Conservation (phyloP, 768 basidiomycete genomes). For the Lanmaoa pseudosensibilis region DNA sequence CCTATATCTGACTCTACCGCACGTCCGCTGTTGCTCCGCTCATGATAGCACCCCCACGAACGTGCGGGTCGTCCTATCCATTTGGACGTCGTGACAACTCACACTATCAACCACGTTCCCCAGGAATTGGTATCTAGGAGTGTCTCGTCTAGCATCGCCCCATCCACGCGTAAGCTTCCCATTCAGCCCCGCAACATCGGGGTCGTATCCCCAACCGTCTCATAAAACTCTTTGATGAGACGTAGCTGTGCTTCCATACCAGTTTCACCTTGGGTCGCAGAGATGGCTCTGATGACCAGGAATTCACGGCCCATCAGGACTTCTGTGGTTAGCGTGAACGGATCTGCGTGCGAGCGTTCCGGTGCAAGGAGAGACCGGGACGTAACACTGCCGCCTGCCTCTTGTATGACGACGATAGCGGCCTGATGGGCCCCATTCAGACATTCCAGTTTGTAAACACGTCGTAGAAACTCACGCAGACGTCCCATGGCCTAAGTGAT, state of each 20-base stretch:
- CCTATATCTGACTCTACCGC: not conserved
- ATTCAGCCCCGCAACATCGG: constrained; percentile 35
- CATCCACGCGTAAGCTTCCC: not conserved
- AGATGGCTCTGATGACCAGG: constrained; percentile 69
- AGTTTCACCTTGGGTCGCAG: constrained; percentile 58
- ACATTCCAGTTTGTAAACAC: not conserved
- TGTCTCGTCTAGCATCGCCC: not conserved
- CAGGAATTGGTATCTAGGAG: constrained; percentile 3
- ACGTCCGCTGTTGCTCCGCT: not conserved
- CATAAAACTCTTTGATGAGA: constrained; percentile 82
- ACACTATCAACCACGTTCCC: not conserved
- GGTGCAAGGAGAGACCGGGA: constrained; percentile 49
- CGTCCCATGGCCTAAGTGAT: constrained; percentile 70
- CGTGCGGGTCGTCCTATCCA: not conserved
- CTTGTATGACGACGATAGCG: constrained; percentile 84
- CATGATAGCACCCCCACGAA: not conserved
- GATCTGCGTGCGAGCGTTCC: constrained; percentile 30
- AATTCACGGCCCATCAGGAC: constrained; percentile 79
- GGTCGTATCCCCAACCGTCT: constrained; percentile 66
- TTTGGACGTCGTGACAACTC: not conserved
- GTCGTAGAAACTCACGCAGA: constrained; percentile 51
- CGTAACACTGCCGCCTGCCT: constrained; percentile 80
- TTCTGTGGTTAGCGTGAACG: constrained; percentile 64
- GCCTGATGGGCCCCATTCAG: constrained; percentile 42
- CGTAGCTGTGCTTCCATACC: constrained; percentile 68